Conservation (phyloP, 441 rosid species). For the Brassica hybrid region DNA sequence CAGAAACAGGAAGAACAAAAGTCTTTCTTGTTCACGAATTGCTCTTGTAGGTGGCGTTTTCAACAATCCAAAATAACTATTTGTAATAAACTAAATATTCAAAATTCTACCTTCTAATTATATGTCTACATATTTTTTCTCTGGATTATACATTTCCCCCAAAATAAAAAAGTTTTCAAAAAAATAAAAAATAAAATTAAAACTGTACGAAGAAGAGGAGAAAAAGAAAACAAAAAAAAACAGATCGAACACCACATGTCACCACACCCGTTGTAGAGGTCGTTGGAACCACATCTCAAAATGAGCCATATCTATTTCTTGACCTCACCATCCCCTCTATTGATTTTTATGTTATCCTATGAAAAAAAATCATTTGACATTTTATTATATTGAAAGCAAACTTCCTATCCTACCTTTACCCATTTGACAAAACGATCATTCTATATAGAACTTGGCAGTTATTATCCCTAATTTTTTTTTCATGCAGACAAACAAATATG, state of each 20-base stretch:
- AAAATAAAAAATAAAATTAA: neutral
- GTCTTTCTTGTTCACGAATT: neutral
- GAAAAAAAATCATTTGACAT: too few relatives aligned
- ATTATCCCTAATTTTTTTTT: too few relatives aligned
- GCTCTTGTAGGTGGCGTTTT: neutral
- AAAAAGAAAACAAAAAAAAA: neutral
- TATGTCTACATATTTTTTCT: neutral
- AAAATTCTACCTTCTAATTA: neutral
- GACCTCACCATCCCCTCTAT: too few relatives aligned
- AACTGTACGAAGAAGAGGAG: neutral
- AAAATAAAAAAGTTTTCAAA: neutral
- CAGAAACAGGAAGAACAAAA: neutral
- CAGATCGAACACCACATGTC: slow-evolving; percentile 19
- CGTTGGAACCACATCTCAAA: slow-evolving; percentile 31
- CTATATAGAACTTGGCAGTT: too few relatives aligned
- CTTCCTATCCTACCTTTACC: too few relatives aligned
- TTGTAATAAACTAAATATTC: neutral
- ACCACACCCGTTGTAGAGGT: slow-evolving; percentile 2
- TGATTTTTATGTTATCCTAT: too few relatives aligned
- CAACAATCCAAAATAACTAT: neutral
- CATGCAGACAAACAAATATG: too few relatives aligned
- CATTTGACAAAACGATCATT: too few relatives aligned
- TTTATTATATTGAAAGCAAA: too few relatives aligned
- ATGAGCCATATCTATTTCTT: neutral
- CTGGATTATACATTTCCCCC: neutral